phyloP scores from a whole-genome alignment of 139 green algal species.

The Chlorella sp. region DNA sequence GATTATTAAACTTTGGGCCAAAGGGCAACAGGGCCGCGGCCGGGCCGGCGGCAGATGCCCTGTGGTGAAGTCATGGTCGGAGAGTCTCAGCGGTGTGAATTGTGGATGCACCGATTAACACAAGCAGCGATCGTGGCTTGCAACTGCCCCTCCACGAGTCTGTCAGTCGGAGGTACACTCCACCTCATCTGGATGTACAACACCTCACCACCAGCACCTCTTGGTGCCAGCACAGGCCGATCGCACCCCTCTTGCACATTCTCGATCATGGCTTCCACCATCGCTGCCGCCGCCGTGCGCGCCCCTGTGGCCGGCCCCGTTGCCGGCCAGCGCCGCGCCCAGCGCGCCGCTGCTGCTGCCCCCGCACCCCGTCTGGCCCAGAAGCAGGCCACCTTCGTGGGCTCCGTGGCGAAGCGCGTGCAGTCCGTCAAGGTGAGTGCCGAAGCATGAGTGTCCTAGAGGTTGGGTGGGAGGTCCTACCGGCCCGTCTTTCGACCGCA shows the following conservation, averaged over 20 bases:
- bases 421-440: conserved; percentile 25
- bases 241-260: not conserved
- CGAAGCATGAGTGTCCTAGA: not conserved
- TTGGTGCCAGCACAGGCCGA: not conserved
- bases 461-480: not conserved
- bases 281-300: conserved; percentile 18
- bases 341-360: not conserved
- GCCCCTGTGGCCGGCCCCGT: not conserved
- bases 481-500: not conserved
- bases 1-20: too few relatives aligned
- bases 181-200: too few relatives aligned
- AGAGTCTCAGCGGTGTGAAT: too few relatives aligned
- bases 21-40: too few relatives aligned
- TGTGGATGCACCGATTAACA: too few relatives aligned
- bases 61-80: too few relatives aligned
- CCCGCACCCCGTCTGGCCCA: conserved; percentile 12
- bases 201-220: too few relatives aligned
- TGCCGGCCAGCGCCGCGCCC: not conserved
- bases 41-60: too few relatives aligned
- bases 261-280: conserved; percentile 27
- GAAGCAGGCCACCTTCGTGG: conserved; percentile 29
- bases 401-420: conserved; percentile 25
- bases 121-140: too few relatives aligned
- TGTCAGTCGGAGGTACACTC: too few relatives aligned
- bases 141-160: too few relatives aligned